These are phyloP conservation scores for Diddensiella caesifluorescens DNA, from an alignment of 805 yeast species.

Conservation along the genomic window DNA sequence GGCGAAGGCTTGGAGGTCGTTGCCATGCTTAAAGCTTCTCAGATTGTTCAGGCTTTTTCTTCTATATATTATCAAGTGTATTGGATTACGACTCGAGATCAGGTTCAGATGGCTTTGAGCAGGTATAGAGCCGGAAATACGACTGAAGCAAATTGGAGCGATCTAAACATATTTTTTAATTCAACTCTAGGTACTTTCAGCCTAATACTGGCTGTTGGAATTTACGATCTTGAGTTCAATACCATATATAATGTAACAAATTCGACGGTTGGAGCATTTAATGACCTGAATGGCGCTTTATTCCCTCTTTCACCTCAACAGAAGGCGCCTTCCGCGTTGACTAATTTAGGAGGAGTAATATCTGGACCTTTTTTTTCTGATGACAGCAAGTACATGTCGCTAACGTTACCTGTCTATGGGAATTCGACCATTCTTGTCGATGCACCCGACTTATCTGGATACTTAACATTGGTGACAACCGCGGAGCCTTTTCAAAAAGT, in stretches of 20 bases:
- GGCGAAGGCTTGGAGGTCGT: conserved; percentile 70
- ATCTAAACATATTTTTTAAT: conserved; percentile 45
- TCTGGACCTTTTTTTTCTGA: conserved; percentile 60
- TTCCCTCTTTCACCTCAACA: conserved; percentile 49
- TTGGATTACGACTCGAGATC: conserved; percentile 57
- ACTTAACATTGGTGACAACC: conserved; percentile 52
- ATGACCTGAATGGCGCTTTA: conserved; percentile 32
- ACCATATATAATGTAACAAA: conserved; percentile 34
- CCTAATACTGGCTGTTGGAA: conserved; percentile 46
- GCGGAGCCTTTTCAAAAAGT: conserved; percentile 42
- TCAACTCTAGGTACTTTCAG: conserved; percentile 62
- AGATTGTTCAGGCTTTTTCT: conserved; percentile 62
- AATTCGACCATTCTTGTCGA: conserved; percentile 62
- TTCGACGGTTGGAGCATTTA: conserved; percentile 26
- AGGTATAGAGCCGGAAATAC: conserved; percentile 69
- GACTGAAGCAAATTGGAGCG: conserved; percentile 44
- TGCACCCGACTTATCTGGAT: conserved; percentile 63
- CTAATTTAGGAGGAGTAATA: conserved; percentile 44
- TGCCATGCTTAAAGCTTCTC: conserved; percentile 76
- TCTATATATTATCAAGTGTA: conserved; percentile 62
- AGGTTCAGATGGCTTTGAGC: conserved; percentile 55
- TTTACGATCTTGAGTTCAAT: conserved; percentile 57
- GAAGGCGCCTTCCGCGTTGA: conserved; percentile 40
- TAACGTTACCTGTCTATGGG: conserved; percentile 71
- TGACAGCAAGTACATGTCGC: conserved; percentile 49